Evolutionary conservation across 805 yeast species (phyloP).

Genomic region (Ogataea naganishii): DNA sequence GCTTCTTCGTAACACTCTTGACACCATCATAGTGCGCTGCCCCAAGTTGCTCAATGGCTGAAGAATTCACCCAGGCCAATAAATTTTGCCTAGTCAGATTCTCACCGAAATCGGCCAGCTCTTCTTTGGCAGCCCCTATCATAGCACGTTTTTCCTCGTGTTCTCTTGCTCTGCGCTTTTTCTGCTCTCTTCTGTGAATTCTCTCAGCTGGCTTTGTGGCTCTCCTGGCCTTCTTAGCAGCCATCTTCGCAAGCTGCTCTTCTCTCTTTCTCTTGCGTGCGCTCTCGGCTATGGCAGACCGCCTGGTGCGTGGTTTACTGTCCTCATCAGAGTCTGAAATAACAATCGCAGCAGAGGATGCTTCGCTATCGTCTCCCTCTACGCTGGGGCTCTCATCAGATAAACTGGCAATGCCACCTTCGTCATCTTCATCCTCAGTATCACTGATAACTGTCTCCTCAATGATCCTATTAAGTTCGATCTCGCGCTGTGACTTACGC

Average conservation of each 20-base stretch:
- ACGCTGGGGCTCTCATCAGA: slow-evolving; percentile 9
- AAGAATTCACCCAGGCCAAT: slow-evolving; percentile 53
- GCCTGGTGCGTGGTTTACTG: slow-evolving; percentile 24
- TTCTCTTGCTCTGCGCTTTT: slow-evolving; percentile 22
- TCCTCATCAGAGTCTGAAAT: slow-evolving; percentile 13
- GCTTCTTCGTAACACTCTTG: slow-evolving; percentile 11
- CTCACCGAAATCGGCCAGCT: slow-evolving; percentile 24
- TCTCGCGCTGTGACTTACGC: slow-evolving; percentile 31
- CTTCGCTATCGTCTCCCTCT: slow-evolving; percentile 14
- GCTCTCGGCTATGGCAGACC: slow-evolving; percentile 21
- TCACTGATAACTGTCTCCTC: slow-evolving; percentile 28
- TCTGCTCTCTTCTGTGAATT: slow-evolving; percentile 26
- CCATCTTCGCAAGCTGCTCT: slow-evolving; percentile 15
- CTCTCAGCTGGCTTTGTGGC: slow-evolving; percentile 26
- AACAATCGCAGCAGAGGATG: slow-evolving; percentile 4
- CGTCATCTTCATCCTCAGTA: slow-evolving; percentile 24
- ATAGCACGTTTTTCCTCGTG: slow-evolving; percentile 22
- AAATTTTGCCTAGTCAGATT: slow-evolving; percentile 38
- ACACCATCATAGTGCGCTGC: slow-evolving; percentile 49
- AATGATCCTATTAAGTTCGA: slow-evolving; percentile 30
- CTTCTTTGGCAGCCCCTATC: slow-evolving; percentile 16
- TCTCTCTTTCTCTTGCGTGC: slow-evolving; percentile 21
- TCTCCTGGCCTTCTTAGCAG: slow-evolving; percentile 22
- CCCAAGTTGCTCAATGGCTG: slow-evolving; percentile 44
- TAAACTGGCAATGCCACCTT: too few relatives aligned